phyloP scores from a whole-genome alignment of 768 basidiomycete genomes.

The Cubamyces sp. region DNA sequence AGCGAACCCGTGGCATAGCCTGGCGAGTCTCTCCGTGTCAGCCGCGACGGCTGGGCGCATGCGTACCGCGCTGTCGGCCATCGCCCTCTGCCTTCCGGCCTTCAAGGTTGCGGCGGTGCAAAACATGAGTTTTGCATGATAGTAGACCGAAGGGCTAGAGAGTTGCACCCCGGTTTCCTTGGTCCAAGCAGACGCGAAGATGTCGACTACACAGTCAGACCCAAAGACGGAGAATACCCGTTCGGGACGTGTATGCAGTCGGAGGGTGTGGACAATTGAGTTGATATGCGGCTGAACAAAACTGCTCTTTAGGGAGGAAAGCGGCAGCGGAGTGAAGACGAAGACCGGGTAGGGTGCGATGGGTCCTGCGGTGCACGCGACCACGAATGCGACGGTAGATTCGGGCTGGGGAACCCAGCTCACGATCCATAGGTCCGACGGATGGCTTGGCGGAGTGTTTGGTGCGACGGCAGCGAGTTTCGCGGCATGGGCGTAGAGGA shows the following conservation, averaged over 20 bases:
- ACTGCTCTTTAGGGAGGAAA: constrained; percentile 38
- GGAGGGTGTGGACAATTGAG: constrained; percentile 46
- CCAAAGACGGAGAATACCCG: constrained; percentile 74
- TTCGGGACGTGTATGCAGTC: constrained; percentile 36
- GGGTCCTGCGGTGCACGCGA: constrained; percentile 59
- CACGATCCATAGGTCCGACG: constrained; percentile 37
- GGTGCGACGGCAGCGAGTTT: constrained; percentile 29
- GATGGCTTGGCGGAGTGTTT: not conserved
- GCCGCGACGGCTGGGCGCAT: constrained; percentile 47
- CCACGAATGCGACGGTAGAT: constrained; percentile 49
- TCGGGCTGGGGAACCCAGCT: constrained; percentile 18
- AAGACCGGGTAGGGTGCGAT: constrained; percentile 71
- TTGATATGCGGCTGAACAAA: constrained; percentile 46
- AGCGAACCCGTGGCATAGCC: constrained; percentile 61
- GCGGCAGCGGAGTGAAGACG: constrained; percentile 44
- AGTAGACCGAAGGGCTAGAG: constrained; percentile 51
- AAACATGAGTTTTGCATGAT: constrained; percentile 59
- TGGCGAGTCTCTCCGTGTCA: constrained; percentile 44
- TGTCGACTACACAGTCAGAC: constrained; percentile 46
- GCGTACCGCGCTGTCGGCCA: constrained; percentile 35
- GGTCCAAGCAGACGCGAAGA: constrained; percentile 56
- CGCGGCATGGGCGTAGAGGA: constrained; percentile 45
- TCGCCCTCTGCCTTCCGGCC: constrained; percentile 4
- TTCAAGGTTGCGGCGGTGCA: constrained; percentile 50
- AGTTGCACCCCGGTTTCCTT: constrained; percentile 45